Conservation (phyloP, 345 rosid genomes). For the Balakata baccata region DNA sequence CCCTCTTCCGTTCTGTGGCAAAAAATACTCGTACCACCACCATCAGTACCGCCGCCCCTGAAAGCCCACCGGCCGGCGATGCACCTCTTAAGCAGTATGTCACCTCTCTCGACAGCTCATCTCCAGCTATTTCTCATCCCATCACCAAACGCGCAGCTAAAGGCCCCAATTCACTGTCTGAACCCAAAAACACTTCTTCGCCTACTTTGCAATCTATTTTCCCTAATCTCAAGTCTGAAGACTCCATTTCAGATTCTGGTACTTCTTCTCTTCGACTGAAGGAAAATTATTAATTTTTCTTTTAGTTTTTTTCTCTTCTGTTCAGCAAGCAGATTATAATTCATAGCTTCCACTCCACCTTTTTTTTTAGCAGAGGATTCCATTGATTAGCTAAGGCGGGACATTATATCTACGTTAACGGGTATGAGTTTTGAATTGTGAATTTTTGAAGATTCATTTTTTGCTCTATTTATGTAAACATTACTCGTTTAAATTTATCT, state of each 20-base stretch:
- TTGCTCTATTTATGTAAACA: not conserved
- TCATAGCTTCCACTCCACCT: not conserved
- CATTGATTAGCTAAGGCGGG: not conserved
- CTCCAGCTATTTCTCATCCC: constrained; percentile 6
- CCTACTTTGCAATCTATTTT: not conserved
- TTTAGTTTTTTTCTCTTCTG: not conserved
- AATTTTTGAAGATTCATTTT: not conserved
- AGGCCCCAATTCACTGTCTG: not conserved
- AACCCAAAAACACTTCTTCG: not conserved
- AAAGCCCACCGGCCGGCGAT: constrained; percentile 8
- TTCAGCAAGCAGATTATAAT: not conserved
- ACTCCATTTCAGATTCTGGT: constrained; percentile 26
- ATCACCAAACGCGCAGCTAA: not conserved
- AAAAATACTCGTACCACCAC: not conserved
- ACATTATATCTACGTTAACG: constrained; percentile 22
- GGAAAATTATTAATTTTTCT: not conserved
- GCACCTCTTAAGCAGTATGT: constrained; percentile 7
- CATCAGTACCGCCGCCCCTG: not conserved
- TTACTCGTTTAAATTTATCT: not conserved
- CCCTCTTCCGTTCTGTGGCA: constrained; percentile 24
- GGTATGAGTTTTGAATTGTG: constrained; percentile 24
- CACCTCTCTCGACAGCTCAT: constrained; percentile 14
- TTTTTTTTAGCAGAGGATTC: constrained; percentile 31
- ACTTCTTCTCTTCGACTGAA: not conserved
- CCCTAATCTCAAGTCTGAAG: constrained; percentile 8